Conservation (phyloP, 1,139 yeast genomes). For the Geotrichum aggregatum region DNA sequence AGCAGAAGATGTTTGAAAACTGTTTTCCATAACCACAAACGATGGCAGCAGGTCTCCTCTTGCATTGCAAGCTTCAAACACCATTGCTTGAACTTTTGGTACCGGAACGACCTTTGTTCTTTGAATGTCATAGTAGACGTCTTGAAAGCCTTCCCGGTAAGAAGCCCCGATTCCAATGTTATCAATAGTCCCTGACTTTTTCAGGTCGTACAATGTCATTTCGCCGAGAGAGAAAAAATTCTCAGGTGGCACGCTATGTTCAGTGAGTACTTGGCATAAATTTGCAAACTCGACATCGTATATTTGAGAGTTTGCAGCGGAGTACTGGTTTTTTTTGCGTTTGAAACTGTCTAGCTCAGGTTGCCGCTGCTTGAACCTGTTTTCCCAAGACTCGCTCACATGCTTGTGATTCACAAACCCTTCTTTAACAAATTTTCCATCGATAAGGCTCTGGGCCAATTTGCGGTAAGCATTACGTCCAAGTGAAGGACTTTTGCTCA, state of each 20-base stretch:
- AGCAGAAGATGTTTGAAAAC: neutral
- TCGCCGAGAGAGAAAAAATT: constrained; percentile 16
- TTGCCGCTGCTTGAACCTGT: constrained; percentile 12
- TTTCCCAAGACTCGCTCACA: constrained; percentile 18
- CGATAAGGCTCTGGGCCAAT: constrained; percentile 14
- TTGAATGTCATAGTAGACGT: constrained; percentile 3
- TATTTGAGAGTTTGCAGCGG: neutral
- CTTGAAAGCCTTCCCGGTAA: constrained; percentile 14
- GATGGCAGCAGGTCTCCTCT: neutral
- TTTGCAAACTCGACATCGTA: constrained; percentile 4
- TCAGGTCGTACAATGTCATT: constrained; percentile 3
- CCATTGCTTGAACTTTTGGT: constrained; percentile 9
- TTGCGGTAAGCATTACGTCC: constrained; percentile 13
- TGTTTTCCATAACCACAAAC: neutral
- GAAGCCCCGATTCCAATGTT: constrained; percentile 8
- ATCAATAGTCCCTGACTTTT: neutral
- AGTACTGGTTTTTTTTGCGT: constrained; percentile 8
- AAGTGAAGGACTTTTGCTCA: constrained; percentile 8
- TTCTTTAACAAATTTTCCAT: neutral
- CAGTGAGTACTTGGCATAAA: neutral
- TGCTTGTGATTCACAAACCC: constrained; percentile 4
- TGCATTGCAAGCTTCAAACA: constrained; percentile 13
- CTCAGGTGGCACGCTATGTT: neutral
- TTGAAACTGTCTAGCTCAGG: constrained; percentile 10
- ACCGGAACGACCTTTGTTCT: neutral